Evolutionary conservation across 2,329 filamentous ascomycete genomes (phyloP).

Genomic region (Nigrograna mackinnonii): DNA sequence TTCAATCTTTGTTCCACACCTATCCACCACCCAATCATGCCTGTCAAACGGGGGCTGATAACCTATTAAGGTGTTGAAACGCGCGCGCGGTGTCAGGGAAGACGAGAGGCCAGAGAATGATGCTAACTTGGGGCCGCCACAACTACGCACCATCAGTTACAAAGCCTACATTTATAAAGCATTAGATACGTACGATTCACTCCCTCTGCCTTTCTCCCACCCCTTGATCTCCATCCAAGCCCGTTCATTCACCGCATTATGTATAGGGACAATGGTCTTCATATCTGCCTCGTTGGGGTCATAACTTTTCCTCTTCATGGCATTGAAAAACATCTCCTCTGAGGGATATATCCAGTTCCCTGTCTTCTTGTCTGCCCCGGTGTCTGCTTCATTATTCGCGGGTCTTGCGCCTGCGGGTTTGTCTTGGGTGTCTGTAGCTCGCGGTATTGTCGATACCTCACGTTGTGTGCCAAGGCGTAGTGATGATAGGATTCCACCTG

Average conservation of each 20-base stretch:
- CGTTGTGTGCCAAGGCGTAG: constrained; percentile 47
- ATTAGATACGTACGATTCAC: constrained; percentile 55
- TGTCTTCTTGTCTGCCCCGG: constrained; percentile 62
- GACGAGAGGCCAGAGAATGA: constrained; percentile 74
- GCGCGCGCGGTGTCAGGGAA: constrained; percentile 76
- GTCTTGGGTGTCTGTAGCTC: constrained; percentile 22
- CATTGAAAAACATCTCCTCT: constrained; percentile 97
- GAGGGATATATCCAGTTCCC: constrained; percentile 98
- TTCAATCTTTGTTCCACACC: constrained; percentile 82
- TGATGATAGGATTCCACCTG: constrained; percentile 25
- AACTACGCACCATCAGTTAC: constrained; percentile 43
- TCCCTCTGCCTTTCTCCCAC: constrained; percentile 74
- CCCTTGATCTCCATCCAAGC: constrained; percentile 90
- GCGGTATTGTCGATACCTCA: constrained; percentile 45
- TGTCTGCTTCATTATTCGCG: constrained; percentile 77
- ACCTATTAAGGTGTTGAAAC: constrained; percentile 82
- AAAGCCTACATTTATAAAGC: no score
- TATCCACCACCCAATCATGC: constrained; percentile 96
- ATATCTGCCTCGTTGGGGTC: constrained; percentile 74
- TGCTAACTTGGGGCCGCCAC: constrained; percentile 78
- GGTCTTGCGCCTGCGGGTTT: constrained; percentile 43
- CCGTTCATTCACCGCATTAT: constrained; percentile 97
- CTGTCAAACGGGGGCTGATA: constrained; percentile 92
- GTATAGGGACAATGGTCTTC: constrained; percentile 91
- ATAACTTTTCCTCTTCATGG: constrained; percentile 89